Conservation (phyloP, 106 monocot species). For the Iris macrosiphon region DNA sequence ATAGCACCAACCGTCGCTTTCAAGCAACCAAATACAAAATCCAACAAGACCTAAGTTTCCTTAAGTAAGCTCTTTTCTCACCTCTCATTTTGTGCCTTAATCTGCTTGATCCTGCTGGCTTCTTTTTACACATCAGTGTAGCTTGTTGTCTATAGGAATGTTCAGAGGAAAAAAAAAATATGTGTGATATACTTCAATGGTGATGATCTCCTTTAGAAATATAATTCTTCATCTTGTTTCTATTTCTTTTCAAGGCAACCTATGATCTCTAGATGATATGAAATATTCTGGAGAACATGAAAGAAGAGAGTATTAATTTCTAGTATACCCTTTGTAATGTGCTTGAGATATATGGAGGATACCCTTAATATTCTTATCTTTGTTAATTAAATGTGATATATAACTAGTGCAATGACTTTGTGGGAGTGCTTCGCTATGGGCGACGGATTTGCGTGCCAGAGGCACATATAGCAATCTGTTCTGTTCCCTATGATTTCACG, state of each 20-base stretch:
- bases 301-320: not conserved
- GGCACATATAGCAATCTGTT: no score
- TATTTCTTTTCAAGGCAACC: not conserved
- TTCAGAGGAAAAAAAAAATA: not conserved
- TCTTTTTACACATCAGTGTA: constrained; percentile 15
- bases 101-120: constrained; percentile 23
- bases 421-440: no score
- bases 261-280: not conserved
- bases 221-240: not conserved
- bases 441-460: no score
- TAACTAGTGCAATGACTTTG: not conserved
- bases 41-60: not conserved
- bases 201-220: not conserved
- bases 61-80: not conserved
- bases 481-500: no score
- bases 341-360: not conserved
- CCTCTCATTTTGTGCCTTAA: not conserved
- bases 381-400: not conserved
- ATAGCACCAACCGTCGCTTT: constrained; percentile 23
- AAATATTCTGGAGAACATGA: not conserved
- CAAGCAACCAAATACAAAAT: constrained; percentile 11
- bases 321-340: not conserved
- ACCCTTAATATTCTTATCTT: not conserved
- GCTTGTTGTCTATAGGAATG: not conserved
- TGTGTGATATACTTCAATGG: not conserved